Evolutionary conservation across 495 filamentous ascomycete species (phyloP).

Genomic region (Mytilinidion resinicola): DNA sequence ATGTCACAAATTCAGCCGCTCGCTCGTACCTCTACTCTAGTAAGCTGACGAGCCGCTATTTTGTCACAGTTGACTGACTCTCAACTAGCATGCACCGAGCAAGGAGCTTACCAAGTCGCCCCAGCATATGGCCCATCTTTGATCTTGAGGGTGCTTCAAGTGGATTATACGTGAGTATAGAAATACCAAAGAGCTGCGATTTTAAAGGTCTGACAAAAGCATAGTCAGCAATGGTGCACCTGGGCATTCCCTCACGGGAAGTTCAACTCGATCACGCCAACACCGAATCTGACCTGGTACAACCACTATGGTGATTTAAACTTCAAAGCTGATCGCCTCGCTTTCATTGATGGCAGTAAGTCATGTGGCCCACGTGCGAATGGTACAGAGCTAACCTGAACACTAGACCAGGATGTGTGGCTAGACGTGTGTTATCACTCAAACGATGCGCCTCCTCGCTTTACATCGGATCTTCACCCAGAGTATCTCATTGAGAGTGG

Average conservation of each 20-base stretch:
- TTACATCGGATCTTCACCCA: slow-evolving; percentile 37
- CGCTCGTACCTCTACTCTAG: slow-evolving; percentile 43
- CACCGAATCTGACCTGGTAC: slow-evolving; percentile 35
- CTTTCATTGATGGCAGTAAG: slow-evolving; percentile 44
- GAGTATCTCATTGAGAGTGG: slow-evolving; percentile 41
- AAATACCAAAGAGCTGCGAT: neutral
- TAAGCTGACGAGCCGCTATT: neutral
- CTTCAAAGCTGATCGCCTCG: slow-evolving; percentile 41
- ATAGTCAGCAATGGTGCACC: slow-evolving; percentile 44
- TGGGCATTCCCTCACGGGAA: slow-evolving; percentile 44
- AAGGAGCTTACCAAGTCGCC: slow-evolving; percentile 45
- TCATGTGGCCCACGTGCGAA: neutral
- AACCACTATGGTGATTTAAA: slow-evolving; percentile 43
- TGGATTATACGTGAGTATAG: slow-evolving; percentile 45
- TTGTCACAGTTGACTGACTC: neutral
- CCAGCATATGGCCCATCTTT: slow-evolving; percentile 38
- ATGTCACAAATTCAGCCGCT: slow-evolving; percentile 31
- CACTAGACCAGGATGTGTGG: slow-evolving; percentile 38
- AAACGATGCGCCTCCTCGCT: slow-evolving; percentile 32
- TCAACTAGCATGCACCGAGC: slow-evolving; percentile 41
- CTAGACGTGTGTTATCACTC: slow-evolving; percentile 45
- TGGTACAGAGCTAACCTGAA: neutral
- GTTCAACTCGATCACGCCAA: slow-evolving; percentile 40
- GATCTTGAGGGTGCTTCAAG: slow-evolving; percentile 41
- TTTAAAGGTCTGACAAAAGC: neutral